Percentiles rank a stretch among this genome's conserved stretches.
Conservation (phyloP, 23 red algal genomes). For the Gracilaria gracilis region DNA sequence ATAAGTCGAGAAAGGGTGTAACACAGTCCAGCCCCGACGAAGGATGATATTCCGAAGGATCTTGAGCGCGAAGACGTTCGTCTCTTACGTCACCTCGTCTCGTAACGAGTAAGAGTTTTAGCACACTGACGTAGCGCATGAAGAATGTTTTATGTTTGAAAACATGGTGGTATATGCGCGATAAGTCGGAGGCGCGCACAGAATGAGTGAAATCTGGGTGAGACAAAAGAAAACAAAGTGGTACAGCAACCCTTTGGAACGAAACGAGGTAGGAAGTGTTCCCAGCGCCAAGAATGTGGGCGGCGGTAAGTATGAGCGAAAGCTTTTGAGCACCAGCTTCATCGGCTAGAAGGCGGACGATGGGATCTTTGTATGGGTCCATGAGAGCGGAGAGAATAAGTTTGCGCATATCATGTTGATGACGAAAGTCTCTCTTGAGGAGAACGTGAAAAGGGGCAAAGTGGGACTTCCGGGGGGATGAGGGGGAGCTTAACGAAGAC, state of each 20-base stretch:
- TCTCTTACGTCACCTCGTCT: not conserved
- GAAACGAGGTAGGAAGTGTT: not conserved
- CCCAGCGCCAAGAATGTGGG: not conserved
- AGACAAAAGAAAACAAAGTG: not conserved
- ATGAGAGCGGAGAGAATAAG: not conserved
- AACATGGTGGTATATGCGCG: not conserved
- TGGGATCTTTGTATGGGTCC: not conserved
- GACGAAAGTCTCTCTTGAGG: not conserved
- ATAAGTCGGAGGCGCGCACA: not conserved
- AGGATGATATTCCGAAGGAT: not conserved
- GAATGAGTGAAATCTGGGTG: conserved; percentile 12
- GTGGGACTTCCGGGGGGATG: not conserved
- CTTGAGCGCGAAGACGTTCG: not conserved
- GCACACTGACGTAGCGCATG: not conserved
- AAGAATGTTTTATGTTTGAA: not conserved
- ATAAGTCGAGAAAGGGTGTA: not conserved
- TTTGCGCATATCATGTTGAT: conserved; percentile 25
- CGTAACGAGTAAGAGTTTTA: not conserved
- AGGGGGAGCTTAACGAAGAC: not conserved
- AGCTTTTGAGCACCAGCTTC: not conserved
- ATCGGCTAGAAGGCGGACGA: conserved; percentile 6
- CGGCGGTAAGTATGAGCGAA: not conserved
- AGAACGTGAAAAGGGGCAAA: not conserved
- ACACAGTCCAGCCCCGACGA: not conserved
- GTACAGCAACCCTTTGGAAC: conserved; percentile 12